These are phyloP conservation scores for Gaeumannomyces tritici DNA, from an alignment of 2,329 filamentous ascomycete genomes.

Conservation along the genomic window DNA sequence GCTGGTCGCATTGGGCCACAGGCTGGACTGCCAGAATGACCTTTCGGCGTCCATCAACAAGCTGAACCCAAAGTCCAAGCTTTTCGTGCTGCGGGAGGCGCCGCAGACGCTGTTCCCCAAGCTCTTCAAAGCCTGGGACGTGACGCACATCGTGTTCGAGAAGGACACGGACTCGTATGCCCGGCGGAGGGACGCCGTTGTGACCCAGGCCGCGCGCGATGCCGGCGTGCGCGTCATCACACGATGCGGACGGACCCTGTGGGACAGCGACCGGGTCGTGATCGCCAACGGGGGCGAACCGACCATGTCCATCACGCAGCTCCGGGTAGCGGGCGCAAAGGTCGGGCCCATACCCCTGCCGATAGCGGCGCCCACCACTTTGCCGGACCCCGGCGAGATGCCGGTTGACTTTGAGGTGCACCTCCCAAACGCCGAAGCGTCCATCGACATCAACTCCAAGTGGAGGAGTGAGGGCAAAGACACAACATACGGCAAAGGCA, in stretches of 20 bases:
- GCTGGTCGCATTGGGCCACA: slow-evolving; percentile 14
- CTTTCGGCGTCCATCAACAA: slow-evolving; percentile 57
- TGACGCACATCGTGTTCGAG: slow-evolving; percentile 70
- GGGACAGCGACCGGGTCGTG: slow-evolving; percentile 63
- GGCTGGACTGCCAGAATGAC: slow-evolving; percentile 64
- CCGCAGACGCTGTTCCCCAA: slow-evolving; percentile 64
- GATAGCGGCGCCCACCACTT: slow-evolving; percentile 43
- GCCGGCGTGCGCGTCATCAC: slow-evolving; percentile 61
- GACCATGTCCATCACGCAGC: slow-evolving; percentile 64
- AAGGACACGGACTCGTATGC: slow-evolving; percentile 70
- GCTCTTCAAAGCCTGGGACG: slow-evolving; percentile 62
- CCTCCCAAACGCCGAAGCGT: slow-evolving; percentile 14
- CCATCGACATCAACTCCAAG: slow-evolving; percentile 51
- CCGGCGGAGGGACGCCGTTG: slow-evolving; percentile 49
- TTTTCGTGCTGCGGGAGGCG: slow-evolving; percentile 63
- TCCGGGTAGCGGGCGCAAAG: slow-evolving; percentile 53
- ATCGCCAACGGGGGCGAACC: slow-evolving; percentile 56
- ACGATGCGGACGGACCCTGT: slow-evolving; percentile 57
- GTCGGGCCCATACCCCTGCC: slow-evolving; percentile 53
- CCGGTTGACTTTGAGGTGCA: slow-evolving; percentile 43
- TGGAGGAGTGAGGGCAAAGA: slow-evolving; percentile 41
- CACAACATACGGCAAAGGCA: slow-evolving; percentile 38
- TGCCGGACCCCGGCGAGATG: slow-evolving; percentile 59
- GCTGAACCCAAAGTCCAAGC: slow-evolving; percentile 60
- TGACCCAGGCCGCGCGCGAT: slow-evolving; percentile 48